Evolutionary conservation across 176 grass and related monocot genomes (phyloP).

Genomic region (Luzula sylvatica): DNA sequence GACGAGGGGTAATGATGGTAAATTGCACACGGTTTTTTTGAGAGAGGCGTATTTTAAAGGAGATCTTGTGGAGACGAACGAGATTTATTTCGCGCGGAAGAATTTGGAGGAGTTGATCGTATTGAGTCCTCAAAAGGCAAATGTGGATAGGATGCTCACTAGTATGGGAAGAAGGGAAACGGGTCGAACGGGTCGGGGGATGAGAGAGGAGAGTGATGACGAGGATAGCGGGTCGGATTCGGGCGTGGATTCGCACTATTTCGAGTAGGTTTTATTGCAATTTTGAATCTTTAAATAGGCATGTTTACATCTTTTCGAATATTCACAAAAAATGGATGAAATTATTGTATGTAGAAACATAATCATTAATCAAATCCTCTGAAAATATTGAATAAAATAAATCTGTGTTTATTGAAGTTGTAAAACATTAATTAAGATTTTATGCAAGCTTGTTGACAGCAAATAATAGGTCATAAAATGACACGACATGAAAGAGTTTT

Average conservation of each 20-base stretch:
- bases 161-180: slow-evolving; percentile 53
- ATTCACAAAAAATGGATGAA: too few relatives aligned
- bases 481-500: too few relatives aligned
- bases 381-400: too few relatives aligned
- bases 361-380: too few relatives aligned
- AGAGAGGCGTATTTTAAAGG: slow-evolving; percentile 69
- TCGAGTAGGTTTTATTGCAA: slow-evolving; percentile 50
- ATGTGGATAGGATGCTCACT: slow-evolving; percentile 81
- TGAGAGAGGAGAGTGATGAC: slow-evolving; percentile 1
- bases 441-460: too few relatives aligned
- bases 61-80: slow-evolving; percentile 46
- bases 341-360: too few relatives aligned
- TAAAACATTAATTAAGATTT: too few relatives aligned
- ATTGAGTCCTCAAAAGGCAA: slow-evolving; percentile 50
- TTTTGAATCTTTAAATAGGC: too few relatives aligned
- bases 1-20: slow-evolving; percentile 64
- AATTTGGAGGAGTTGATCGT: slow-evolving; percentile 61
- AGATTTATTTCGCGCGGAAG: slow-evolving; percentile 39
- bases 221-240: slow-evolving; percentile 59
- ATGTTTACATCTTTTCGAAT: too few relatives aligned
- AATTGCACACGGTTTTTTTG: slow-evolving; percentile 81
- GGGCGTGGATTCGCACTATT: slow-evolving; percentile 72
- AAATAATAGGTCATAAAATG: too few relatives aligned
- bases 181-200: slow-evolving; percentile 24
- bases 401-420: too few relatives aligned